These are phyloP conservation scores for Alternaria ethzedia DNA, from an alignment of 2,329 filamentous ascomycete species.

Conservation along the genomic window DNA sequence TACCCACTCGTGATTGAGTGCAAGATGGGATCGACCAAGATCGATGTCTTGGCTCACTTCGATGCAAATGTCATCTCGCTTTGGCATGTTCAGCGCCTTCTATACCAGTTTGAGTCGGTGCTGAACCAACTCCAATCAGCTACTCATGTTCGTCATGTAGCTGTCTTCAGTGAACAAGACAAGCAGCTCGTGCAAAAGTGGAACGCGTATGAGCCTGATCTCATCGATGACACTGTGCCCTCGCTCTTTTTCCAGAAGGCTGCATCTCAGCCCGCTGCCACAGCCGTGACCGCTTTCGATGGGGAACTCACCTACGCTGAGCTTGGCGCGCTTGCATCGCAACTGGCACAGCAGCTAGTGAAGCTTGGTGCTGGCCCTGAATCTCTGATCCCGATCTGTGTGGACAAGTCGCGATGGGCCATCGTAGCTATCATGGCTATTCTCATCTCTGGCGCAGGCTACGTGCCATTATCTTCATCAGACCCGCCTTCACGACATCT, in stretches of 20 bases:
- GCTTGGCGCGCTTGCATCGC: conserved; percentile 26
- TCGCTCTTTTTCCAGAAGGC: conserved; percentile 33
- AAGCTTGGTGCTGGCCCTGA: conserved; percentile 42
- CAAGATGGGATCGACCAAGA: conserved; percentile 23
- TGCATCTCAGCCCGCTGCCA: conserved; percentile 19
- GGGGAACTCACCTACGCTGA: conserved; percentile 40
- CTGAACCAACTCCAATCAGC: conserved; percentile 34
- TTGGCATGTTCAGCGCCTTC: conserved; percentile 38
- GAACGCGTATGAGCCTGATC: conserved; percentile 29
- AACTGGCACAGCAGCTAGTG: conserved; percentile 38
- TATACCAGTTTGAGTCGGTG: conserved; percentile 39
- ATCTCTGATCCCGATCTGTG: conserved; percentile 42
- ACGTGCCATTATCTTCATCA: conserved; percentile 38
- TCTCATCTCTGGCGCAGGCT: conserved; percentile 44
- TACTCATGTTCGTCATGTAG: conserved; percentile 29
- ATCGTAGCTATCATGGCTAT: conserved; percentile 47
- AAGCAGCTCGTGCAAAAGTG: conserved; percentile 29
- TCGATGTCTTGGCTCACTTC: conserved; percentile 36
- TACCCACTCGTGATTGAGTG: conserved; percentile 43
- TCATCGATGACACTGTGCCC: conserved; percentile 34
- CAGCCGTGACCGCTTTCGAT: conserved; percentile 38
- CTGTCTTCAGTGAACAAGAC: conserved; percentile 37
- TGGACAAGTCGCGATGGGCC: conserved; percentile 48
- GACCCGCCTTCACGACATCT: conserved; percentile 34
- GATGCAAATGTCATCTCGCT: conserved; percentile 35